Conservation (phyloP, 495 filamentous ascomycete genomes). For the Entonaema liquescens region DNA sequence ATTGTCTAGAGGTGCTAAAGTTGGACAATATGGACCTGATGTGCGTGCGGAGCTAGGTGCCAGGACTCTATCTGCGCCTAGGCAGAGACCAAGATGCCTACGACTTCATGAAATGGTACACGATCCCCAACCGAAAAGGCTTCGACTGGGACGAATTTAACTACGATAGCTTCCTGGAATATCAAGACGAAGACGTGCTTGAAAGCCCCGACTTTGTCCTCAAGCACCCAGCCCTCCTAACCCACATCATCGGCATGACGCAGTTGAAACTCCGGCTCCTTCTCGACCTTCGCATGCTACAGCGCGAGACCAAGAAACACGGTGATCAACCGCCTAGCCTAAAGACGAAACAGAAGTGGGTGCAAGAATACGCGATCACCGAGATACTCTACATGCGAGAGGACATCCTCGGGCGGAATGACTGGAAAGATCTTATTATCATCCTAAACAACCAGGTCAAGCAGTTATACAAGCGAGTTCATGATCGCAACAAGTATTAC, state of each 20-base stretch:
- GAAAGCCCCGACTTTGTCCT: not conserved
- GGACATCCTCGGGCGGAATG: conserved; percentile 24
- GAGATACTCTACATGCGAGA: conserved; percentile 23
- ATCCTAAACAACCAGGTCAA: not conserved
- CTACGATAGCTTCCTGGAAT: not conserved
- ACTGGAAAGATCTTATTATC: conserved; percentile 4
- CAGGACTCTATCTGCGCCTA: conserved; percentile 55
- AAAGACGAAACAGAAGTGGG: conserved; percentile 30
- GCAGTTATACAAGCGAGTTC: not conserved
- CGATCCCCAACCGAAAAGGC: not conserved
- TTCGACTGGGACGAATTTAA: not conserved
- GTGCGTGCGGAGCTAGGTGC: conserved; percentile 49
- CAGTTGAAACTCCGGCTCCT: conserved; percentile 17
- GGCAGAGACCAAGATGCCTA: conserved; percentile 62
- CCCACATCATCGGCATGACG: not conserved
- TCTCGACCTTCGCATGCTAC: conserved; percentile 14
- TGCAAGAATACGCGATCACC: conserved; percentile 7
- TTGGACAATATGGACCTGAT: not conserved
- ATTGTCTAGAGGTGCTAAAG: not conserved
- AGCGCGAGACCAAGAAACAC: conserved; percentile 9
- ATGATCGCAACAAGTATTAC: conserved; percentile 11
- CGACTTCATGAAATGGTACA: conserved; percentile 61
- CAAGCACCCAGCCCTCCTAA: not conserved
- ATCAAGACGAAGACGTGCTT: conserved; percentile 18
- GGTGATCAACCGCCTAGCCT: conserved; percentile 6